Base-by-base conservation (phyloP, 139 green algal genomes). In the Coccomyxa sp. region DNA sequence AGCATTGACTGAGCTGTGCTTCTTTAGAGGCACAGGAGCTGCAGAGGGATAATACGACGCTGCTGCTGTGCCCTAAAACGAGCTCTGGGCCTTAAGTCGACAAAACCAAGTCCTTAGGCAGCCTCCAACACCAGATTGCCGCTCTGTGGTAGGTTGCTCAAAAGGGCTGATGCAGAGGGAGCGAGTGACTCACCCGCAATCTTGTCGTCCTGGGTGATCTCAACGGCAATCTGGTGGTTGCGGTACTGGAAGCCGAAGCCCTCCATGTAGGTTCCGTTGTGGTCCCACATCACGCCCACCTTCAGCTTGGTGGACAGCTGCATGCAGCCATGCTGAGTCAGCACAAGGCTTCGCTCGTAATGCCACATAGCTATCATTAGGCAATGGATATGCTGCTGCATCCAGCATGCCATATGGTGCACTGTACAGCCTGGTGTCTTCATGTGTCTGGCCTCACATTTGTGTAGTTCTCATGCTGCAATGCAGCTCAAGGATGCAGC, bases 221-320 rank as follows among this genome's bases (percentile, higher is more conserved):
- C 64, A 71, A 34, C 18, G 29, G 35, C 64, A 5, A 71, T 29
- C 64, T 38, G 12, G n/a, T 71, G 64, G 1, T 10, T 18, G 64
- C 64, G 64, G 64, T 71, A 71, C 24, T 71, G 27, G 64, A 71
- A 71, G 64, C 64, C 64, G 7, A 71, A 37, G 64, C 64, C 64
- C 29, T 36, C 64, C 64, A 71, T 71, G 64, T 71, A 71, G 27
- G 64, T 71, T 14, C 64, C 64, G n/a, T 71, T 36, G 64, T 71
- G 64, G 64, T 71, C 64, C 64, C 64, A 71, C 64, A 71, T 71
- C 24, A 38, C 5, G 6, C 64, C 64, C 29, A 36, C 29, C 64
- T 71, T 71, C 24, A 71, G 64, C 64, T 71, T 71, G 64, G 64
- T 71, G 64, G 64, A 38, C 24, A 71, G 12, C 64, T 71, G 64